These are phyloP conservation scores for Lasiosphaeria hispida DNA, from an alignment of 495 filamentous ascomycete genomes.

Conservation along the genomic window DNA sequence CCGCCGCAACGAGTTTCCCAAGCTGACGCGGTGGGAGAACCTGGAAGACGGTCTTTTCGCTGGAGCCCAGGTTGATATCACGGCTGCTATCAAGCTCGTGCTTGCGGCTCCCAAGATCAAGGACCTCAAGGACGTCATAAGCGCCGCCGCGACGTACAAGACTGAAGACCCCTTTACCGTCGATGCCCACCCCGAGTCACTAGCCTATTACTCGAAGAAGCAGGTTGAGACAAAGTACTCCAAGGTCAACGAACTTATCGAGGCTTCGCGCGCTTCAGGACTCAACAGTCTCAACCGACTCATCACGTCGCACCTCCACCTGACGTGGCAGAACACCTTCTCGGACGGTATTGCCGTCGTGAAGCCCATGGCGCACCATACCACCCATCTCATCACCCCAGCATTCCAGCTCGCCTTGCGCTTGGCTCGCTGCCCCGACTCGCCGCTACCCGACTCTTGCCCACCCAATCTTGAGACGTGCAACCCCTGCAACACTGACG, in stretches of 20 bases:
- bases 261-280: constrained; percentile 52
- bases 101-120: constrained; percentile 41
- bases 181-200: constrained; percentile 58
- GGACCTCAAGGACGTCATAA: constrained; percentile 53
- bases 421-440: constrained; percentile 68
- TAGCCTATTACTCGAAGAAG: constrained; percentile 71
- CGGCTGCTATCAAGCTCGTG: constrained; percentile 63
- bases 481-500: constrained; percentile 62
- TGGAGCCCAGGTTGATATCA: constrained; percentile 64
- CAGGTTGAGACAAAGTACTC: constrained; percentile 16
- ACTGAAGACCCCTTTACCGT: constrained; percentile 56
- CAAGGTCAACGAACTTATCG: constrained; percentile 52
- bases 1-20: constrained; percentile 68
- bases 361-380: constrained; percentile 70
- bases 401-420: constrained; percentile 67
- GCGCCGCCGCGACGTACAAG: constrained; percentile 52
- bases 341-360: constrained; percentile 69
- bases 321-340: constrained; percentile 80
- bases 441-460: constrained; percentile 72
- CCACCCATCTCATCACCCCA: constrained; percentile 66
- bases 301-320: constrained; percentile 84
- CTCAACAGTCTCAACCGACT: constrained; percentile 64
- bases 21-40: constrained; percentile 71
- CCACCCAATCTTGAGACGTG: constrained; percentile 78
- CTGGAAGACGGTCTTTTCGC: constrained; percentile 71